A percentile compares a stretch with the other conserved stretches of the same genome.
These are phyloP conservation scores for Ganoderma boninense DNA, from an alignment of 1,284 basidiomycete genomes.

Conservation along the genomic window DNA sequence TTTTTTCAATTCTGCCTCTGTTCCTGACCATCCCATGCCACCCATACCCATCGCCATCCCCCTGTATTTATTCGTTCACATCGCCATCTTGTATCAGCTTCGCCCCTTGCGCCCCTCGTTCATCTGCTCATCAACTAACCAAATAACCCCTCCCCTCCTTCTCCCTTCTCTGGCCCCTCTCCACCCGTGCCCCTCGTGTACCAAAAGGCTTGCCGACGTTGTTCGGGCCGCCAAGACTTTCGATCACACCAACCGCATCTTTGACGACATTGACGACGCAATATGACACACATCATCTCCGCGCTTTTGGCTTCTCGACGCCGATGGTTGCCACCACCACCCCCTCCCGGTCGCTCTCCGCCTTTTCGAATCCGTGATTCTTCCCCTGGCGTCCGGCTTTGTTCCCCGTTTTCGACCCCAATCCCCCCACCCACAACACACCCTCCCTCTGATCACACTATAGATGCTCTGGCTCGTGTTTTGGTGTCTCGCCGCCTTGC, in stretches of 20 bases:
- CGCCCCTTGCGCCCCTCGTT: not conserved
- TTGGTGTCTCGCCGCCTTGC: not conserved
- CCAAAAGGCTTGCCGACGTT: not conserved
- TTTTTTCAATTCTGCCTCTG: no score
- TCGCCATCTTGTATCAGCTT: conserved; percentile 3
- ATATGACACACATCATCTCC: conserved; percentile 9
- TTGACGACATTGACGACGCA: conserved; percentile 23
- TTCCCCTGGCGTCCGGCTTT: not conserved
- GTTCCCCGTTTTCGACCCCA: not conserved
- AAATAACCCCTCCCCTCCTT: not conserved
- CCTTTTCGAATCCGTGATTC: not conserved
- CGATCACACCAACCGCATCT: not conserved
- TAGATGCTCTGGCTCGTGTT: not conserved
- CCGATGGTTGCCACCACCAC: not conserved
- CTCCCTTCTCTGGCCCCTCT: not conserved
- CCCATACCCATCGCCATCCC: not conserved
- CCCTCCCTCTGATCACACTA: not conserved
- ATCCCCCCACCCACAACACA: not conserved
- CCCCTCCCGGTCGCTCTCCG: not conserved
- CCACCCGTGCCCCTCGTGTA: not conserved
- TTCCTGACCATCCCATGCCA: not conserved
- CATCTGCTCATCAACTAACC: not conserved
- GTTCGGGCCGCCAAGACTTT: not conserved
- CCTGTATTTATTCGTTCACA: conserved; percentile 3
- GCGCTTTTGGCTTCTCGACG: not conserved